Evolutionary conservation across 2,329 filamentous ascomycete genomes (phyloP).

Genomic region (Pyrenophora tritici-repentis): DNA sequence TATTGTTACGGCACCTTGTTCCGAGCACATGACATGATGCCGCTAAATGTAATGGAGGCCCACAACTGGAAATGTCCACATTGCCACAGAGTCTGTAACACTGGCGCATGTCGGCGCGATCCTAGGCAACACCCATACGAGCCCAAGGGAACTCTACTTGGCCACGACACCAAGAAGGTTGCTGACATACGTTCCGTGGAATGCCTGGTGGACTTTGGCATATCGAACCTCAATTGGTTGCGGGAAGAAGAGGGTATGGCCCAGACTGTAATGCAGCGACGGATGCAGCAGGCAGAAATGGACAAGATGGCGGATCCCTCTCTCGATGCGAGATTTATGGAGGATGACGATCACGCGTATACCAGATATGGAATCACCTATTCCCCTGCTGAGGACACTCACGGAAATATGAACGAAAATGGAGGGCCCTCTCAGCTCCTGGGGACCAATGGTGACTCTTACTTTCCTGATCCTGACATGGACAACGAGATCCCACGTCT

Average conservation of each 20-base stretch:
- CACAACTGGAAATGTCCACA: constrained; percentile 87
- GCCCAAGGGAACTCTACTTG: constrained; percentile 84
- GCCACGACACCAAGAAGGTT: constrained; percentile 87
- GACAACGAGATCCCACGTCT: constrained; percentile 39
- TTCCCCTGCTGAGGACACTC: constrained; percentile 42
- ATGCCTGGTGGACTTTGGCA: constrained; percentile 84
- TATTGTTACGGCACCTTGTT: constrained; percentile 96
- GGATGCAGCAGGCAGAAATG: constrained; percentile 59
- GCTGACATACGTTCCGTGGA: constrained; percentile 92
- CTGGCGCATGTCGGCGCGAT: constrained; percentile 73
- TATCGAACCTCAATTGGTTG: constrained; percentile 87
- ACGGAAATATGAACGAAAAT: constrained; percentile 33
- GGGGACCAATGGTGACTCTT: constrained; percentile 21
- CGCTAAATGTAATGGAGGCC: constrained; percentile 78
- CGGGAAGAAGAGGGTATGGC: constrained; percentile 56
- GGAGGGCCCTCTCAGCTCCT: constrained; percentile 11
- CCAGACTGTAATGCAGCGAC: constrained; percentile 54
- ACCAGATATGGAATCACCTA: constrained; percentile 50
- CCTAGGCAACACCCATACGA: constrained; percentile 76
- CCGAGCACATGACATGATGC: constrained; percentile 88
- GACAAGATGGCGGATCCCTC: constrained; percentile 55
- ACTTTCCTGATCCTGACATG: constrained; percentile 32
- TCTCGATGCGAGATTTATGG: constrained; percentile 52
- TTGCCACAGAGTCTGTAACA: constrained; percentile 86
- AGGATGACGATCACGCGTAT: constrained; percentile 46